Conservation (phyloP, 2,329 filamentous ascomycete genomes). For the Kalmusia sp. region DNA sequence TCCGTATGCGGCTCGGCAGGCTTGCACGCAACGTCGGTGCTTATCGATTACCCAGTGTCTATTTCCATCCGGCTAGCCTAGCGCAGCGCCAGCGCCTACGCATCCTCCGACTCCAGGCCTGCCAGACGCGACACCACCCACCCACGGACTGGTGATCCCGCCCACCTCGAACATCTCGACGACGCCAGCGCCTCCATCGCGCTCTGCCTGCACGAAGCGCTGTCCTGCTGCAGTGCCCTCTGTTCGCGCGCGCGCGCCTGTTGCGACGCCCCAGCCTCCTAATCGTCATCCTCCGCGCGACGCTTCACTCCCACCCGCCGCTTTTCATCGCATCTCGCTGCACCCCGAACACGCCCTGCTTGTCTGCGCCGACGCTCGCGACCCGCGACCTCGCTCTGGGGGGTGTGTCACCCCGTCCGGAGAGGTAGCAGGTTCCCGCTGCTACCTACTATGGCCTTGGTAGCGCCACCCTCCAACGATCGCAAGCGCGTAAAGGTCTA, state of each 20-base stretch:
- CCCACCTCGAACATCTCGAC: constrained; percentile 6
- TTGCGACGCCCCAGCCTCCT: constrained; percentile 14
- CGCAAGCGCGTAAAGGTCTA: constrained; percentile 92
- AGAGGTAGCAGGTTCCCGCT: constrained; percentile 36
- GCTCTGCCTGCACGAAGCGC: background rate
- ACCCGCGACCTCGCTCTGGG: constrained; percentile 43
- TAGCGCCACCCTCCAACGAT: constrained; percentile 56
- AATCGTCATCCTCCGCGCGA: constrained; percentile 20
- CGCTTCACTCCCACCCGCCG: constrained; percentile 18
- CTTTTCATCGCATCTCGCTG: constrained; percentile 21
- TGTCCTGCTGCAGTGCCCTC: background rate
- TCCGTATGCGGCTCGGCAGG: constrained; percentile 11
- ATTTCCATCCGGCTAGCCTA: constrained; percentile 22
- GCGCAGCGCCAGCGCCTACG: constrained; percentile 12
- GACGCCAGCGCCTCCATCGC: constrained; percentile 9
- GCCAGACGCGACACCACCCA: constrained; percentile 12
- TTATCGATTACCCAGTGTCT: constrained; percentile 28
- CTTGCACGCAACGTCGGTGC: constrained; percentile 6
- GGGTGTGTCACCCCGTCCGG: constrained; percentile 41
- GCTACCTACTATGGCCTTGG: constrained; percentile 46
- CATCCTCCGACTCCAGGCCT: constrained; percentile 7
- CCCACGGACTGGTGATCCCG: constrained; percentile 19
- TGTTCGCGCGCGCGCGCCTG: constrained; percentile 10
- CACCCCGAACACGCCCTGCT: constrained; percentile 16
- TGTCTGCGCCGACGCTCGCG: constrained; percentile 31